These are phyloP conservation scores for Calonectria multiphialidica DNA, from an alignment of 2,329 filamentous ascomycete species.

Conservation along the genomic window DNA sequence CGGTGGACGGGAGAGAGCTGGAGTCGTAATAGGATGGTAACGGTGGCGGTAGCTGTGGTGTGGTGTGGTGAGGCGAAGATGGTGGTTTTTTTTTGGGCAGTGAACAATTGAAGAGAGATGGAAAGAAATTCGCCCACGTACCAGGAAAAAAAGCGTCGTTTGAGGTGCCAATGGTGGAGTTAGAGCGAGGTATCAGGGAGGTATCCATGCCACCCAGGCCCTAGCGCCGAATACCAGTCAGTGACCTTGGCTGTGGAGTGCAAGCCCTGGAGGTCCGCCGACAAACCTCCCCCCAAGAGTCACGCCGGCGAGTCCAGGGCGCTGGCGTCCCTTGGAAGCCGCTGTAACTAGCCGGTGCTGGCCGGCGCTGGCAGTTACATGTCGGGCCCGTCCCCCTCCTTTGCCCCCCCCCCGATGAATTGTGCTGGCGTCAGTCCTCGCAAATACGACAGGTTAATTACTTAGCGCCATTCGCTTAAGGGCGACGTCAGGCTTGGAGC, in stretches of 20 bases:
- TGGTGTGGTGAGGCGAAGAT: slow-evolving; percentile 19
- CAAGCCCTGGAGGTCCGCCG: slow-evolving; percentile 17
- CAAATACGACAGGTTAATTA: background rate
- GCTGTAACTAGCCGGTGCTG: background rate
- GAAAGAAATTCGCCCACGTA: slow-evolving; percentile 28
- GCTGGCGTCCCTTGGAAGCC: slow-evolving; percentile 17
- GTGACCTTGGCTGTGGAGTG: slow-evolving; percentile 4
- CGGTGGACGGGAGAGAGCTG: background rate
- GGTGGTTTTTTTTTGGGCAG: slow-evolving; percentile 30
- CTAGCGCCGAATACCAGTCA: background rate
- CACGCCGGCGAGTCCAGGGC: slow-evolving; percentile 7
- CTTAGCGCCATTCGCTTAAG: background rate
- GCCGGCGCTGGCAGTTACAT: background rate
- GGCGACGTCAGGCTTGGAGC: background rate
- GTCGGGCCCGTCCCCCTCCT: background rate
- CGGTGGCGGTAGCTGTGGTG: slow-evolving; percentile 13
- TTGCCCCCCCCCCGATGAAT: background rate
- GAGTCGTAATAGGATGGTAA: background rate
- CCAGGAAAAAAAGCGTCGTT: slow-evolving; percentile 20
- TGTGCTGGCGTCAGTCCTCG: background rate
- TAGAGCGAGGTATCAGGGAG: slow-evolving; percentile 6
- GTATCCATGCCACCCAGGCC: background rate
- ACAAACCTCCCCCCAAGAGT: slow-evolving; percentile 10
- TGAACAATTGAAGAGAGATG: slow-evolving; percentile 24
- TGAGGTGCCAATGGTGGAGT: slow-evolving; percentile 17